Conservation (phyloP, 2,329 filamentous ascomycete species). For the Epichloe elymi region DNA sequence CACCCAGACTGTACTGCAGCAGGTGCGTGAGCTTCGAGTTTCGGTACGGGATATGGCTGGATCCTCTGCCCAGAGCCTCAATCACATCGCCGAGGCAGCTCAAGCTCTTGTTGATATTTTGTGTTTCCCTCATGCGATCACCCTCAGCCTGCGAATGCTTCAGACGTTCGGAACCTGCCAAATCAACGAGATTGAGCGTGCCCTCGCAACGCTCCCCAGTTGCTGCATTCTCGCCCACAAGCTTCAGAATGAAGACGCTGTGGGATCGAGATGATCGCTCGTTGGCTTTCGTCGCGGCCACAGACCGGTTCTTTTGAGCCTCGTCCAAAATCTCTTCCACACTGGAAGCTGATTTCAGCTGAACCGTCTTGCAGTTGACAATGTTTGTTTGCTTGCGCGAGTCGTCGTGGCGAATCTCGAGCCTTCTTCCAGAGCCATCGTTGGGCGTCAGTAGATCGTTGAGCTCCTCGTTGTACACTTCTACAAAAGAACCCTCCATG, state of each 20-base stretch:
- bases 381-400: conserved; percentile 70
- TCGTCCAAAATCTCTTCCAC: conserved; percentile 69
- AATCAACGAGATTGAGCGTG: conserved; percentile 87
- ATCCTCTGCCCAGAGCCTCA: conserved; percentile 74
- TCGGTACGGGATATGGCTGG: conserved; percentile 78
- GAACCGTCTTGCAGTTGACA: conserved; percentile 63
- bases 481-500: conserved; percentile 90
- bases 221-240: conserved; percentile 53
- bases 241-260: conserved; percentile 88
- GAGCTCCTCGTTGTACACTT: conserved; percentile 96
- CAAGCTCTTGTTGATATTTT: conserved; percentile 93
- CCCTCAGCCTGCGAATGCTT: conserved; percentile 80
- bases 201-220: conserved; percentile 82
- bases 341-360: conserved; percentile 63
- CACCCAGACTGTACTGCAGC: conserved; percentile 85
- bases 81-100: conserved; percentile 92
- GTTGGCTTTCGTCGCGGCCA: conserved; percentile 95
- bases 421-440: conserved; percentile 58
- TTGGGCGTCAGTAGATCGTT: conserved; percentile 63
- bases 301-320: conserved; percentile 75
- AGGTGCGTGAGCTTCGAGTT: conserved; percentile 97
- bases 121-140: conserved; percentile 81
- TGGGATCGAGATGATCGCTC: conserved; percentile 89
- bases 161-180: conserved; percentile 83
- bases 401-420: conserved; percentile 81